Evolutionary conservation across 2,329 filamentous ascomycete species (phyloP).

Genomic region (Neonectria hederae): DNA sequence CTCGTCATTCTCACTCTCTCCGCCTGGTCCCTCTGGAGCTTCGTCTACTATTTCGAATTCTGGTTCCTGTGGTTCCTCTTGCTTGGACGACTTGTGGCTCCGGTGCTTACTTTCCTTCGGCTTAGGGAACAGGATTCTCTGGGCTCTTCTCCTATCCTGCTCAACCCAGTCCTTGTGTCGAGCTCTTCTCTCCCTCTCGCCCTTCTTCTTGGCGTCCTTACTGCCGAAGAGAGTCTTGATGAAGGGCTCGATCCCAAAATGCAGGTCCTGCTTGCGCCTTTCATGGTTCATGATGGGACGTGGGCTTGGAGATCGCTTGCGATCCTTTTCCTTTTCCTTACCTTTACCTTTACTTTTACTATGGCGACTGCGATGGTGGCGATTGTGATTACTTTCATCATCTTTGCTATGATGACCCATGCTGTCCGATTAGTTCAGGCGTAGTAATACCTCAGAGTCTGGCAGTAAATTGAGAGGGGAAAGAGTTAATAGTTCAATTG

Average conservation of each 20-base stretch:
- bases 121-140: neutral
- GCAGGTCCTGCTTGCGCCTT: conserved; percentile 17
- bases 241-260: conserved; percentile 17
- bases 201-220: conserved; percentile 5
- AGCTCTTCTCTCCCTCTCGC: neutral
- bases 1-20: neutral
- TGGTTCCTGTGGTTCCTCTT: neutral
- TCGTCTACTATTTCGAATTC: neutral
- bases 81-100: neutral
- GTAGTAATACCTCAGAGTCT: neutral
- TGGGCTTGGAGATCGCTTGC: neutral
- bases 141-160: neutral
- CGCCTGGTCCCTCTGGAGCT: neutral
- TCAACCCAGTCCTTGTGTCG: conserved; percentile 8
- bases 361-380: neutral
- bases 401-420: conserved; percentile 1
- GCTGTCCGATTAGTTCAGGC: neutral
- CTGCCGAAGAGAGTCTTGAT: conserved; percentile 4
- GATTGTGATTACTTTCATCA: neutral
- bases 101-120: neutral
- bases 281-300: conserved; percentile 3
- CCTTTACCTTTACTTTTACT: neutral
- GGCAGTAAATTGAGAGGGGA: neutral
- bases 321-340: neutral
- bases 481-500: conserved; percentile 2